phyloP scores from a whole-genome alignment of 2,329 filamentous ascomycete genomes.

The Whalleya microplaca region DNA sequence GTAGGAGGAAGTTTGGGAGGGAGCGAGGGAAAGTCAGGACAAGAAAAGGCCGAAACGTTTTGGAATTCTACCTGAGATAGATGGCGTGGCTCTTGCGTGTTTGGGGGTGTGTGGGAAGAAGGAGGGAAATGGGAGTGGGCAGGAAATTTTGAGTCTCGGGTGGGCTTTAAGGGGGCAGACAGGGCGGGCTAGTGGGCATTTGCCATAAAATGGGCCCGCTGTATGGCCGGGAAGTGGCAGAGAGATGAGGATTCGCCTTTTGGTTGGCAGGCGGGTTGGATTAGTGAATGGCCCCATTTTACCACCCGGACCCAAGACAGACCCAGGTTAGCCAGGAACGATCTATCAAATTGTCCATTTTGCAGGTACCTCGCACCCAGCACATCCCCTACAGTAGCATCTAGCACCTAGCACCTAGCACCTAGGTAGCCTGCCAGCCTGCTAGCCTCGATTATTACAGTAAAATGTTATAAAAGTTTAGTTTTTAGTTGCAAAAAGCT shows the following conservation, averaged over 20 bases:
- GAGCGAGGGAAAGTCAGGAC: slow-evolving; percentile 33
- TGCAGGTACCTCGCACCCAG: no score
- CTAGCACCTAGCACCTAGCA: no score
- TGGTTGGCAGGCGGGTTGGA: no score
- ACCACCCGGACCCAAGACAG: neutral
- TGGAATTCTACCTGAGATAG: slow-evolving; percentile 39
- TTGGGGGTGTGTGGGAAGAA: slow-evolving; percentile 28
- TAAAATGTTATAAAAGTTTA: no score
- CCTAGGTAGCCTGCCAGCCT: no score
- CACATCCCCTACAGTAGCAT: no score
- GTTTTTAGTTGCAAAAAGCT: no score
- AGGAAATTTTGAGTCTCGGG: slow-evolving; percentile 31
- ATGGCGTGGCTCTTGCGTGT: slow-evolving; percentile 31
- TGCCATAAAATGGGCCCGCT: neutral
- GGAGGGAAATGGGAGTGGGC: slow-evolving; percentile 31
- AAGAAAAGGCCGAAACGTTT: slow-evolving; percentile 43
- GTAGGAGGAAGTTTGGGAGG: slow-evolving; percentile 27
- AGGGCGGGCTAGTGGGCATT: slow-evolving; percentile 9
- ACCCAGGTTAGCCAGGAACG: neutral
- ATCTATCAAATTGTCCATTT: neutral
- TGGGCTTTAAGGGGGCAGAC: slow-evolving; percentile 3
- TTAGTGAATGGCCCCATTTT: neutral
- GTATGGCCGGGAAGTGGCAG: neutral
- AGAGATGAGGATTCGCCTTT: neutral
- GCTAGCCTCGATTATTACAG: no score